These are phyloP conservation scores for Boletellus emodensis DNA, from an alignment of 768 basidiomycete genomes.

Conservation along the genomic window DNA sequence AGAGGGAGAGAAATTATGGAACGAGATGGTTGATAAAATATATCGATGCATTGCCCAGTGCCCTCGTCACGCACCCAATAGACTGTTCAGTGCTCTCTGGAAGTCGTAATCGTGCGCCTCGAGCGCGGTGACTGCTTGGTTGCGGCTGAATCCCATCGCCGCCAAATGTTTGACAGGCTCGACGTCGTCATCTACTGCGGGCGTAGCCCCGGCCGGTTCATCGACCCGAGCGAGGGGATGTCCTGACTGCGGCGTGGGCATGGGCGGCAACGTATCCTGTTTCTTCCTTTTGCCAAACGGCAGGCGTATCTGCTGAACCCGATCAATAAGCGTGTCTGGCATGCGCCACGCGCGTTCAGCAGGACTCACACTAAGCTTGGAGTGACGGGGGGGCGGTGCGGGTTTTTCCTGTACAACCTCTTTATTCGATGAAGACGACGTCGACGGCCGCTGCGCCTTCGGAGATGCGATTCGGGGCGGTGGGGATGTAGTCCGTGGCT, in stretches of 20 bases:
- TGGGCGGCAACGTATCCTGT: slow-evolving; percentile 48
- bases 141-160: slow-evolving; percentile 87
- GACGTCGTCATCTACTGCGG: slow-evolving; percentile 66
- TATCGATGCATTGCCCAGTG: slow-evolving; percentile 5
- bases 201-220: slow-evolving; percentile 40
- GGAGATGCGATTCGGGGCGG: slow-evolving; percentile 52
- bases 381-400: slow-evolving; percentile 50
- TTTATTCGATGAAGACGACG: slow-evolving; percentile 52
- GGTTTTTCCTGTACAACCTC: slow-evolving; percentile 54
- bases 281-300: slow-evolving; percentile 79
- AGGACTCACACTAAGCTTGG: slow-evolving; percentile 71
- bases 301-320: slow-evolving; percentile 52
- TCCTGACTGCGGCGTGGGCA: slow-evolving; percentile 29
- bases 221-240: slow-evolving; percentile 44
- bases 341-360: neutral
- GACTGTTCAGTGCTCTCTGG: slow-evolving; percentile 68
- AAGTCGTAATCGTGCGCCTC: slow-evolving; percentile 85
- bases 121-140: slow-evolving; percentile 77
- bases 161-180: slow-evolving; percentile 75
- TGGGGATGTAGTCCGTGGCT: slow-evolving; percentile 43
- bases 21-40: slow-evolving; percentile 19
- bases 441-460: slow-evolving; percentile 52
- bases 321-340: slow-evolving; percentile 8
- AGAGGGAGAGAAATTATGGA: slow-evolving; percentile 14
- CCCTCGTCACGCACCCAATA: slow-evolving; percentile 43